These are phyloP conservation scores for Tolypocladium nubicola DNA, from an alignment of 2,329 filamentous ascomycete species.

Conservation along the genomic window DNA sequence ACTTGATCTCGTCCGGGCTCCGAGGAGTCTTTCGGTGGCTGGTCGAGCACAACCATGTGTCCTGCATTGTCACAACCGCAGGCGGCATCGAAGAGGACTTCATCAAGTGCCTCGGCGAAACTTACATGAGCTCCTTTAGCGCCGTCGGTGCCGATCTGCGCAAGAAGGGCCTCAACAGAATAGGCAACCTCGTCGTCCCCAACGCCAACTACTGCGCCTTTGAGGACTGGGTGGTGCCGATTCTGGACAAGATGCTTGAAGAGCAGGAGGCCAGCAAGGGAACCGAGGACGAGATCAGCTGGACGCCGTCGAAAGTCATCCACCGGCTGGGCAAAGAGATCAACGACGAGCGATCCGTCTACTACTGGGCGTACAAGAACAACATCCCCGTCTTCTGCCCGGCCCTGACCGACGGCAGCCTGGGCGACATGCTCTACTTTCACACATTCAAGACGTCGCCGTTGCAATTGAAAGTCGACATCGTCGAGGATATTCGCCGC, in stretches of 20 bases:
- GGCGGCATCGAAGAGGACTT: conserved; percentile 95
- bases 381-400: conserved; percentile 96
- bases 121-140: conserved; percentile 82
- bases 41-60: conserved; percentile 85
- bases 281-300: conserved; percentile 61
- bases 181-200: conserved; percentile 90
- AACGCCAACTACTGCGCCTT: conserved; percentile 95
- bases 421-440: conserved; percentile 98
- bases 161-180: conserved; percentile 81
- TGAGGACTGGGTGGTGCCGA: conserved; percentile 94
- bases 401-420: conserved; percentile 84
- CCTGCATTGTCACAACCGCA: conserved; percentile 87
- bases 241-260: conserved; percentile 85
- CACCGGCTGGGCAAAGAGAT: conserved; percentile 86
- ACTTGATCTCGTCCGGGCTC: conserved; percentile 91
- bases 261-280: conserved; percentile 78
- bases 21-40: conserved; percentile 87
- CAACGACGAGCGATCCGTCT: conserved; percentile 81
- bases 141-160: conserved; percentile 69
- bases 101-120: conserved; percentile 94
- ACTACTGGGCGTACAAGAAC: conserved; percentile 97
- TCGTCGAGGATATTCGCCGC: conserved; percentile 84
- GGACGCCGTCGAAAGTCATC: conserved; percentile 92
- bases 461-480: conserved; percentile 71
- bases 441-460: conserved; percentile 90